Evolutionary conservation across 78 protist species (phyloP).

Genomic region (Dictyostelium intermedium): DNA sequence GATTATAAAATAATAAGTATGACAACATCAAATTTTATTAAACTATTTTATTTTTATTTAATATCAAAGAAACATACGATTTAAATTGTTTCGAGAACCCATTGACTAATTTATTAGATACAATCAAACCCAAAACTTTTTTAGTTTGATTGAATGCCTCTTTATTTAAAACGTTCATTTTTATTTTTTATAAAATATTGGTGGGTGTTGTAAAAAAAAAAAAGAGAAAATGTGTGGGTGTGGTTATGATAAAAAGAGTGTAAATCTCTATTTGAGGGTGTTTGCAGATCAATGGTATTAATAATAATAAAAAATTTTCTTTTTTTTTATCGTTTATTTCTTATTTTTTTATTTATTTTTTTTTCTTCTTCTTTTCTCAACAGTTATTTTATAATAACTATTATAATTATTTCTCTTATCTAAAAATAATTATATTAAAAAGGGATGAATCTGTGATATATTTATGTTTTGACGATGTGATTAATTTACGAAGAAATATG

Average conservation of each 20-base stretch:
- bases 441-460: not conserved
- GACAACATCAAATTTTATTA: not conserved
- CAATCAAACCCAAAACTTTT: not conserved
- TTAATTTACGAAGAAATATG: not conserved
- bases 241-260: not conserved
- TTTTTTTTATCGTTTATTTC: no score
- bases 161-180: constrained; percentile 14
- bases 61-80: not conserved
- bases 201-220: not conserved
- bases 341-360: no score
- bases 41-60: no score
- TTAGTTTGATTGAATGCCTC: constrained; percentile 22
- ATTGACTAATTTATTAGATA: constrained; percentile 3
- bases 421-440: no score
- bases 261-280: not conserved
- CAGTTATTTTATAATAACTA: no score
- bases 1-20: not conserved
- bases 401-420: no score
- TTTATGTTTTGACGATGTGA: not conserved
- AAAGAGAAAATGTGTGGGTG: not conserved
- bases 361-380: no score
- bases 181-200: not conserved
- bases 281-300: not conserved
- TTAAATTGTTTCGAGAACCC: constrained; percentile 37
- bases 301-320: no score